These are phyloP conservation scores for Colletotrichum shisoi DNA, from an alignment of 2,329 filamentous ascomycete genomes.

Conservation along the genomic window DNA sequence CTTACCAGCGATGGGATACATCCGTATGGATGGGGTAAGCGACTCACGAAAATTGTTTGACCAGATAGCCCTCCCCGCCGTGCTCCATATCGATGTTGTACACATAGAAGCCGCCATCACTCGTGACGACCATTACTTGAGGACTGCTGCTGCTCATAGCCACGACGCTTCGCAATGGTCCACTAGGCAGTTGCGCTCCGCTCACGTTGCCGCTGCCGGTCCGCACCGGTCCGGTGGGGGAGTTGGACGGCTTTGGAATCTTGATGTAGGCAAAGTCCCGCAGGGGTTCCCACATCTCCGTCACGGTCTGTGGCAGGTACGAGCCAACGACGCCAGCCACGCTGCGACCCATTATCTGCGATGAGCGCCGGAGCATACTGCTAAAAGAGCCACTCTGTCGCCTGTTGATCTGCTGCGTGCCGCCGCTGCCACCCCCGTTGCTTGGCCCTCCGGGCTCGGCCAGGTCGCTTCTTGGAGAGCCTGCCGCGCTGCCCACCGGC, in stretches of 20 bases:
- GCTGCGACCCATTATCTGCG: constrained; percentile 88
- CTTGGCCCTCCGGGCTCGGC: constrained; percentile 50
- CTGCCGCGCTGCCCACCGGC: constrained; percentile 51
- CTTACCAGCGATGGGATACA: background rate
- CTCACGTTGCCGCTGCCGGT: constrained; percentile 7
- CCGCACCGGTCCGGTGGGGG: constrained; percentile 43
- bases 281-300: constrained; percentile 96
- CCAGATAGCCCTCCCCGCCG: constrained; percentile 88
- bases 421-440: constrained; percentile 40
- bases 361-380: constrained; percentile 91
- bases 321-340: constrained; percentile 89
- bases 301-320: constrained; percentile 91
- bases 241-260: constrained; percentile 70
- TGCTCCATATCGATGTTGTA: constrained; percentile 95
- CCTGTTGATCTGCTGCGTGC: constrained; percentile 48
- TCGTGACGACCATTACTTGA: constrained; percentile 97
- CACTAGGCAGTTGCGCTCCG: constrained; percentile 42
- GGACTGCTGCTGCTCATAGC: constrained; percentile 95
- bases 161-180: constrained; percentile 85
- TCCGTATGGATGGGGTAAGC: background rate
- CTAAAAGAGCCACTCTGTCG: constrained; percentile 80
- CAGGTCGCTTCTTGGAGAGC: constrained; percentile 58
- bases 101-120: constrained; percentile 92
- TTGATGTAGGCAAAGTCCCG: constrained; percentile 98
- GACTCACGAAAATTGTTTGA: constrained; percentile 91